Base-by-base conservation (phyloP, 352 stramenopile genomes). In the Phytophthora tubulina region DNA sequence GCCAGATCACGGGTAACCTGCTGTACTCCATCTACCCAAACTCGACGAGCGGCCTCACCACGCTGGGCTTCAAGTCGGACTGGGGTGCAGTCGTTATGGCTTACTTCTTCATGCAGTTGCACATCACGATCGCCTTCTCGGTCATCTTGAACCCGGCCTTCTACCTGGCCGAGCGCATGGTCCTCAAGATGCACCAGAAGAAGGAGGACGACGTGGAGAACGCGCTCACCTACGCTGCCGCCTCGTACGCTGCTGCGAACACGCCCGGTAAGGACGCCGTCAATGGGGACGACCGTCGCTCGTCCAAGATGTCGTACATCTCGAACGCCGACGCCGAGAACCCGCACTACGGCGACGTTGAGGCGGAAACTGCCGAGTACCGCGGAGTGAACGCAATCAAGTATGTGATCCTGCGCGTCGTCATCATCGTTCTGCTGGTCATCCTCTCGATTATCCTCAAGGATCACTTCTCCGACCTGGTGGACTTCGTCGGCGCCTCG, bases 1-100 rank as follows among this genome's bases (percentile, higher is more conserved):
- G 80, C 70, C 80, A 88, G 70, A 86, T 88, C 57, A 75, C 80
- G 14, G 72, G 75, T 49, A 85, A 84, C 73, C 68, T 88, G 56
- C 73, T 88, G 32, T 88, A 83, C 72, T 70, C 76, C 33, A 86
- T 88, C 50, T 85, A 72, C 65, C 72, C 70, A 21, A 50, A 83
- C 57, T 32, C 50, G 38, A 53, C 27, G 10, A 76, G 42, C 8
- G 70, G 72, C 15, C 56, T 83, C n/a, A 72, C 72, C 14, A 71
- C 68, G 38, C 72, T 85, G 42, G 77, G 76, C 36, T 82, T 84
- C 54, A 65, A 59, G 33, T 73, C 75, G 31, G 32, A 75, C 61
- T 67, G 74, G 54, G 75, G 71, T 17, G 61, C 67, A 36, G 67
- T 75, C 35, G 67, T 75, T 60, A 75, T 70, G 67, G 67, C 67